phyloP scores from a whole-genome alignment of 768 basidiomycete species.

The Fomitopsis serialis region DNA sequence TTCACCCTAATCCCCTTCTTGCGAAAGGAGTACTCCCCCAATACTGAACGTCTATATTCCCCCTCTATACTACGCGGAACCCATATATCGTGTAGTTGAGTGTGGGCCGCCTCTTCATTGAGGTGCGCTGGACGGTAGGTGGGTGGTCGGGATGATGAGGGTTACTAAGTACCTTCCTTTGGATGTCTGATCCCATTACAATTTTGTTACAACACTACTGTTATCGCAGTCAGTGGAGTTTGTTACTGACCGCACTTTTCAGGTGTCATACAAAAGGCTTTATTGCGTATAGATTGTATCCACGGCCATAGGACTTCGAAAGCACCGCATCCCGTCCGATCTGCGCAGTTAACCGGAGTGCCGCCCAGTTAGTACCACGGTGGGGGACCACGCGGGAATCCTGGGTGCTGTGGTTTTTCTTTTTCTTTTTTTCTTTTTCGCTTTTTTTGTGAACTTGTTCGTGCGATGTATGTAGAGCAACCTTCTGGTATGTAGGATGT shows the following conservation, averaged over 20 bases:
- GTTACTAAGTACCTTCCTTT: conserved; percentile 72
- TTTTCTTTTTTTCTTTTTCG: conserved; percentile 9
- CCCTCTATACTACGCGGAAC: conserved; percentile 65
- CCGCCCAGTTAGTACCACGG: conserved; percentile 60
- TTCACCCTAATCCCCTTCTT: conserved; percentile 70
- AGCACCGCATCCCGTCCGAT: conserved; percentile 56
- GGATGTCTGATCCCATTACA: conserved; percentile 77
- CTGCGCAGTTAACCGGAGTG: conserved; percentile 61
- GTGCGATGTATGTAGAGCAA: too few relatives aligned
- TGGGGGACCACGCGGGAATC: conserved; percentile 59
- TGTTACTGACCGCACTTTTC: neutral
- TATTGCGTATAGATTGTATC: conserved; percentile 11
- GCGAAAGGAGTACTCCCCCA: conserved; percentile 62
- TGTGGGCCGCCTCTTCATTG: conserved; percentile 60
- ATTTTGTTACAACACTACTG: neutral
- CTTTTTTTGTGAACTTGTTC: neutral
- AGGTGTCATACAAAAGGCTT: neutral
- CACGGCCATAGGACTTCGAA: conserved; percentile 33
- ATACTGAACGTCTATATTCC: conserved; percentile 65
- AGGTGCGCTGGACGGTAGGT: conserved; percentile 70
- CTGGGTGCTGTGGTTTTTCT: conserved; percentile 38
- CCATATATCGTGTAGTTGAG: conserved; percentile 49
- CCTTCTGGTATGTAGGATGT: too few relatives aligned
- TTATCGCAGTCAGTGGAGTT: too few relatives aligned
- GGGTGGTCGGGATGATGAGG: conserved; percentile 70